Evolutionary conservation across 78 protist species (phyloP).

Genomic region (Dictyostelium firmibasis): DNA sequence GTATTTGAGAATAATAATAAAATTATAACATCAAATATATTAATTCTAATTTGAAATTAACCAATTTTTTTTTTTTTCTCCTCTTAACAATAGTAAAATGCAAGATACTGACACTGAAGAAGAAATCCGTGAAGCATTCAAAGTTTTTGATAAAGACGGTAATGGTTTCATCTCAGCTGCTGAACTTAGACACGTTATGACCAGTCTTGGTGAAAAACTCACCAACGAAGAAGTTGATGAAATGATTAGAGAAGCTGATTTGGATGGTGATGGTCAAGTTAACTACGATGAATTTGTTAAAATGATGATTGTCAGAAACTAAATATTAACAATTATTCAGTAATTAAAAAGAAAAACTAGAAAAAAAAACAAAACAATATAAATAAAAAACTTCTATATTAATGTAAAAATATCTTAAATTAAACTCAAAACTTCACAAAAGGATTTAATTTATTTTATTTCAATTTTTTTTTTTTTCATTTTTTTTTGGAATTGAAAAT

Average conservation of each 20-base stretch:
- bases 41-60: not conserved
- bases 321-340: not conserved
- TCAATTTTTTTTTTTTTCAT: too few species aligned
- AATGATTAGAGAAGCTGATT: constrained; percentile 98
- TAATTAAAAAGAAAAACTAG: not conserved
- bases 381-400: not conserved
- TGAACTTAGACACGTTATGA: constrained; percentile 98
- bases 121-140: constrained; percentile 99
- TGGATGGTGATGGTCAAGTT: constrained; percentile 97
- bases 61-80: not conserved
- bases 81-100: constrained; percentile 92
- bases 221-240: constrained; percentile 98
- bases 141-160: constrained; percentile 99
- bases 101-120: constrained; percentile 98
- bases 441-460: too few species aligned
- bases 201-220: constrained; percentile 96
- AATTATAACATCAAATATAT: not conserved
- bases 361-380: not conserved
- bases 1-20: not conserved
- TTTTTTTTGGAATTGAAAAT: too few species aligned
- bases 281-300: constrained; percentile 98
- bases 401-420: not conserved
- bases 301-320: constrained; percentile 88
- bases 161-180: constrained; percentile 98
- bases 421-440: too few species aligned